These are phyloP conservation scores for Pseudopediastrum boryanum DNA, from an alignment of 139 green algal species.

Conservation along the genomic window DNA sequence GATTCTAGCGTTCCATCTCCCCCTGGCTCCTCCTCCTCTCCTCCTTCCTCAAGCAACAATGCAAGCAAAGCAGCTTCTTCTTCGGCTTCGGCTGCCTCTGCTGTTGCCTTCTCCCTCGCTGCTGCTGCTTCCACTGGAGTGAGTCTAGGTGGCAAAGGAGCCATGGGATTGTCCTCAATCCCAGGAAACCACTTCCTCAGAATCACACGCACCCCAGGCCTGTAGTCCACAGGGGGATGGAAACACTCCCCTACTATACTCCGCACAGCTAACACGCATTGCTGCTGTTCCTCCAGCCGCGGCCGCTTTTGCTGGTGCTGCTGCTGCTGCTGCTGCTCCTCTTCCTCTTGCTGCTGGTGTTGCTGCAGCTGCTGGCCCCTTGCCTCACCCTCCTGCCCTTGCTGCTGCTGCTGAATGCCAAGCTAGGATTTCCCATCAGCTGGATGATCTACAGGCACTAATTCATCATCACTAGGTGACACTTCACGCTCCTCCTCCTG, in stretches of 20 bases:
- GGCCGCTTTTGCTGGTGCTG: neutral
- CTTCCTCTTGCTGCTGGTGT: neutral
- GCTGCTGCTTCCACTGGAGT: conserved; percentile 2
- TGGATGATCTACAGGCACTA: neutral
- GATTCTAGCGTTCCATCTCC: neutral
- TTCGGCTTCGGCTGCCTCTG: neutral
- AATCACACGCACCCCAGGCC: too few relatives aligned
- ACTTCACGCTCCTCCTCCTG: neutral
- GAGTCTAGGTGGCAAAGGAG: neutral
- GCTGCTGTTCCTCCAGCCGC: neutral
- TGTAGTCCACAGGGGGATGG: neutral
- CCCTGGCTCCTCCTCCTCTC: neutral
- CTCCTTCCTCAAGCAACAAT: too few relatives aligned
- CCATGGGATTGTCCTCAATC: too few relatives aligned
- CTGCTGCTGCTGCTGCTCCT: neutral
- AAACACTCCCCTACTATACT: neutral
- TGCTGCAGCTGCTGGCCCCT: neutral
- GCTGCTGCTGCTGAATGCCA: conserved; percentile 17
- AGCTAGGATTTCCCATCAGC: too few relatives aligned
- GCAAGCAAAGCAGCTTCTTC: neutral
- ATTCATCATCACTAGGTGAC: neutral
- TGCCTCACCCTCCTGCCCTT: neutral
- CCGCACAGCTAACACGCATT: neutral
- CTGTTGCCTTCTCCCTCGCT: neutral
- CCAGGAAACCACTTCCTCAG: neutral